These are phyloP conservation scores for Ceraceosorus bombacis DNA, from an alignment of 1,284 basidiomycete species.

Conservation along the genomic window DNA sequence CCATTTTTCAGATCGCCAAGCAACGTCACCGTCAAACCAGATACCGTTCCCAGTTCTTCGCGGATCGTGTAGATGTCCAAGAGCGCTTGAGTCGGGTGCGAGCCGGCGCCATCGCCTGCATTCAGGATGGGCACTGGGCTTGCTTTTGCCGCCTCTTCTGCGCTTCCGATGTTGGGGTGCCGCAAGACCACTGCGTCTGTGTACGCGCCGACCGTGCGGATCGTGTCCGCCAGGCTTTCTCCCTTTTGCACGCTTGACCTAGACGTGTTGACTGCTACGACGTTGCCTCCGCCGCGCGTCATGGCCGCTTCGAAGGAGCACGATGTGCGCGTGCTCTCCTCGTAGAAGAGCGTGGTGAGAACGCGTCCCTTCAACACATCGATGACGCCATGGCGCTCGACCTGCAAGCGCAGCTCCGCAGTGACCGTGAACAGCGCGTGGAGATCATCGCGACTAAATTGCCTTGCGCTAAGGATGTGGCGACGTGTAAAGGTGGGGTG, in stretches of 20 bases:
- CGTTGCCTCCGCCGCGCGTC: slow-evolving; percentile 93
- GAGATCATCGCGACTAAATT: slow-evolving; percentile 81
- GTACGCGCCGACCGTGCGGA: slow-evolving; percentile 91
- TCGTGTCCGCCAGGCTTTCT: slow-evolving; percentile 85
- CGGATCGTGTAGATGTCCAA: slow-evolving; percentile 96
- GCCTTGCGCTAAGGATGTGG: slow-evolving; percentile 89
- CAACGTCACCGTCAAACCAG: slow-evolving; percentile 84
- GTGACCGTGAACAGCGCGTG: slow-evolving; percentile 91
- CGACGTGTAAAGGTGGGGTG: slow-evolving; percentile 62
- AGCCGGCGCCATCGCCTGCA: slow-evolving; percentile 92
- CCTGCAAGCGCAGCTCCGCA: slow-evolving; percentile 90
- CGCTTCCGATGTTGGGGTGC: slow-evolving; percentile 86
- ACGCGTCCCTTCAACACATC: slow-evolving; percentile 87
- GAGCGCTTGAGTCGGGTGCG: slow-evolving; percentile 78
- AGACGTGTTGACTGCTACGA: slow-evolving; percentile 73
- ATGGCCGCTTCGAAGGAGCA: slow-evolving; percentile 96
- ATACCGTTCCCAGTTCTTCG: slow-evolving; percentile 94
- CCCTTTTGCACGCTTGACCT: slow-evolving; percentile 87
- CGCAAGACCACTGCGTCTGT: slow-evolving; percentile 89
- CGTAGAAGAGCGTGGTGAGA: slow-evolving; percentile 93
- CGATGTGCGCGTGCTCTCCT: slow-evolving; percentile 85
- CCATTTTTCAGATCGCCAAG: slow-evolving; percentile 97
- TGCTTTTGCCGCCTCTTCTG: slow-evolving; percentile 66
- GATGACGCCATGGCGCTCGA: slow-evolving; percentile 80
- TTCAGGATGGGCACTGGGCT: slow-evolving; percentile 93